These are phyloP conservation scores for Shiraia sp. DNA, from an alignment of 2,329 filamentous ascomycete genomes.

Conservation along the genomic window DNA sequence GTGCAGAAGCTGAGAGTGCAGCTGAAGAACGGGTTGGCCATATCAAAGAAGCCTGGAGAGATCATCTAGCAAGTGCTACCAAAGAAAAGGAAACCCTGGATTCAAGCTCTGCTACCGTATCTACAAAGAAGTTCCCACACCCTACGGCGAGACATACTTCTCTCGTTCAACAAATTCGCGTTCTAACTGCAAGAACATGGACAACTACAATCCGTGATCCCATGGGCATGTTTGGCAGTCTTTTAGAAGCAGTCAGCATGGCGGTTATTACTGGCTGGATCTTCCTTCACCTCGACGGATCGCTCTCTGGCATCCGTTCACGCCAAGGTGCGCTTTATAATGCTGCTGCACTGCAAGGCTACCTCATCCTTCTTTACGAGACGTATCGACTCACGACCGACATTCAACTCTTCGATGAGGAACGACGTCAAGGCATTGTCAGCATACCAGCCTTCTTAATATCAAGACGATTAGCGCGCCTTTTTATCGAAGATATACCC, in stretches of 20 bases:
- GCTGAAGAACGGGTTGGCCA: conserved; percentile 63
- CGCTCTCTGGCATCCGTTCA: conserved; percentile 72
- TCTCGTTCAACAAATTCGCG: conserved; percentile 64
- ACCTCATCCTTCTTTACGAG: conserved; percentile 76
- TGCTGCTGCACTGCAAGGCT: conserved; percentile 72
- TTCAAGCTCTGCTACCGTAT: conserved; percentile 1
- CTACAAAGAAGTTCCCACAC: no score
- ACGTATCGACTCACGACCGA: conserved; percentile 75
- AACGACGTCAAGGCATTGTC: conserved; percentile 73
- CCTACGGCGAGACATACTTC: no score
- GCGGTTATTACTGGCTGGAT: conserved; percentile 73
- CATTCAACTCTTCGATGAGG: conserved; percentile 75
- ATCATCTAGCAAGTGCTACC: conserved; percentile 16
- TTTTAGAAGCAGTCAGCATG: conserved; percentile 72
- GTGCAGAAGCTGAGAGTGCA: conserved; percentile 64
- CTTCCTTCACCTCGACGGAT: conserved; percentile 67
- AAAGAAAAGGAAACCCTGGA: conserved; percentile 16
- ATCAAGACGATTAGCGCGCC: conserved; percentile 68
- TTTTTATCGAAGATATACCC: conserved; percentile 72
- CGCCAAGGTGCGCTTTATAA: conserved; percentile 74
- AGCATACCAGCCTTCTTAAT: conserved; percentile 70
- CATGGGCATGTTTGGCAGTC: conserved; percentile 71
- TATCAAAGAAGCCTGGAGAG: conserved; percentile 64
- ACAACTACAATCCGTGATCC: conserved; percentile 76
- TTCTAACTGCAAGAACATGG: conserved; percentile 70